Conservation (phyloP, 2,329 filamentous ascomycete genomes). For the Phialophora expanda region DNA sequence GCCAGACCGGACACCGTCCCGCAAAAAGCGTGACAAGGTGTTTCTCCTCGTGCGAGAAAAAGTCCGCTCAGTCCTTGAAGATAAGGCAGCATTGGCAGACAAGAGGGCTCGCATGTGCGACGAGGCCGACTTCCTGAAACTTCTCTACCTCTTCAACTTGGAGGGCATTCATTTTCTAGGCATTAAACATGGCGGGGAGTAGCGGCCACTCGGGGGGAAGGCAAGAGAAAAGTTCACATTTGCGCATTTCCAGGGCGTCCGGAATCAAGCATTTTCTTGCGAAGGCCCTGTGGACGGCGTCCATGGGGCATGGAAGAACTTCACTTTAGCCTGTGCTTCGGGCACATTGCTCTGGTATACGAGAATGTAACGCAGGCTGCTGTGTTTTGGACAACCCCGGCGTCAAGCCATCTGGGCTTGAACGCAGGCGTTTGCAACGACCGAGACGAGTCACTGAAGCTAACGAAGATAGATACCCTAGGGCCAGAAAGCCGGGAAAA, state of each 20-base stretch:
- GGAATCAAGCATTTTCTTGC: neutral
- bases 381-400: neutral
- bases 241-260: neutral
- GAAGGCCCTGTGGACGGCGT: neutral
- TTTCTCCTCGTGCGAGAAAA: conserved; percentile 83
- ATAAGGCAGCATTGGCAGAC: conserved; percentile 78
- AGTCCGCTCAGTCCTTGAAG: conserved; percentile 81
- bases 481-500: neutral
- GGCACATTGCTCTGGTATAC: too few relatives aligned
- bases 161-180: conserved; percentile 85
- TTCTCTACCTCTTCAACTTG: conserved; percentile 84
- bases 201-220: neutral
- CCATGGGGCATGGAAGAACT: too few relatives aligned
- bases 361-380: neutral
- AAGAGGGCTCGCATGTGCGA: conserved; percentile 85
- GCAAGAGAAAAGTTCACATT: neutral
- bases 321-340: too few relatives aligned
- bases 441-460: neutral
- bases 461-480: conserved; percentile 6
- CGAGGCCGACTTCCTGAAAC: conserved; percentile 85
- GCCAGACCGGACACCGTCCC: conserved; percentile 58
- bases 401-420: neutral
- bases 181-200: conserved; percentile 14
- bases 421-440: neutral
- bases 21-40: conserved; percentile 78